These are phyloP conservation scores for Lecanicillium sp. DNA, from an alignment of 2,329 filamentous ascomycete species.

Conservation along the genomic window DNA sequence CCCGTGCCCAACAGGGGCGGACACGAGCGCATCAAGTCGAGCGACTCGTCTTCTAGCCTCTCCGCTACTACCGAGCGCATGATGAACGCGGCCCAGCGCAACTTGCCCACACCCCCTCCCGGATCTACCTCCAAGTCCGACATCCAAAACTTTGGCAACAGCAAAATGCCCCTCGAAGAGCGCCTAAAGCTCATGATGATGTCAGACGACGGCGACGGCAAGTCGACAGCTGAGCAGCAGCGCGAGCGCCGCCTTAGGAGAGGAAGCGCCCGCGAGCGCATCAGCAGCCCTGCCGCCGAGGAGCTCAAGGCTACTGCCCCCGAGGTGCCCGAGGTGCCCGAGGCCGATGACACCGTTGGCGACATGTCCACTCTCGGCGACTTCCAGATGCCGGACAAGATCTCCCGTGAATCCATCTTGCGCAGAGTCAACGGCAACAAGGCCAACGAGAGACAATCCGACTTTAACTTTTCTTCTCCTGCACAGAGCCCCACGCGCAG, in stretches of 20 bases:
- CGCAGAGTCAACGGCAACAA: constrained; percentile 71
- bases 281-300: constrained; percentile 37
- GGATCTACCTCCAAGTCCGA: constrained; percentile 66
- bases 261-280: constrained; percentile 47
- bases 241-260: constrained; percentile 64
- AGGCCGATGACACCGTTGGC: constrained; percentile 54
- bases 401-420: constrained; percentile 90
- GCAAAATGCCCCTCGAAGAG: constrained; percentile 79
- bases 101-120: constrained; percentile 67
- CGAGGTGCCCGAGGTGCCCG: constrained; percentile 33
- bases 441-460: constrained; percentile 50
- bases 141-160: constrained; percentile 66
- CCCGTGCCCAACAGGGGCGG: constrained; percentile 60
- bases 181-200: constrained; percentile 84
- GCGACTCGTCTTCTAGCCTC: constrained; percentile 52
- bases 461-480: constrained; percentile 59
- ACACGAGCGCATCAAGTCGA: constrained; percentile 33
- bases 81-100: constrained; percentile 54
- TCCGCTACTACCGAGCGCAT: constrained; percentile 68
- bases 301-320: constrained; percentile 12
- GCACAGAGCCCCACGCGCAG: constrained; percentile 52
- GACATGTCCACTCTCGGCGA: constrained; percentile 55
- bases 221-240: constrained; percentile 58
- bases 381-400: constrained; percentile 66
- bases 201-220: constrained; percentile 55